Base-by-base conservation (phyloP, 164 flowering plant species). In the Magnolia sinica region DNA sequence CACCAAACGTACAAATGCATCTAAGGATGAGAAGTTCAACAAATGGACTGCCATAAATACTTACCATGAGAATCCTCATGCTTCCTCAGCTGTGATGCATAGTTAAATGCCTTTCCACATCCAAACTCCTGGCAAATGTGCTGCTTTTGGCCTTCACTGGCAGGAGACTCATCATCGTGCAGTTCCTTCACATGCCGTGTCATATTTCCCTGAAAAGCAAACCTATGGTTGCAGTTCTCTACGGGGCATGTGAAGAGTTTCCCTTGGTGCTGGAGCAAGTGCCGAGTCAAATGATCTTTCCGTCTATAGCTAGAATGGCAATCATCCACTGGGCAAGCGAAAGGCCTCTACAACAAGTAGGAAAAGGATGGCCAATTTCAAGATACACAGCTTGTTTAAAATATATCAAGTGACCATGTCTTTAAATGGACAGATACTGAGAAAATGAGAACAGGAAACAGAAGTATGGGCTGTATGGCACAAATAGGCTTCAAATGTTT, bases 41-140 rank as follows among this genome's bases (percentile, higher is more conserved):
- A 37, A 37, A 37, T 37, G 6, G 45, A 37, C 45, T 37, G 45
- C 45, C 45, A 37, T 37, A 55, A 51, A 27, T 73, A 85, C 89
- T 81, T 82, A 78, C 99, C 97, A 87, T 94, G 99, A 22, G 98
- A 91, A 11, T 87, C 91, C 74, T 84, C 90, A 79, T 96, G 98
- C 72, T 87, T 90, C 76, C 73, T 86, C 79, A 94, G 70, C 81
- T 73, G 86, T 29, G 96, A 96, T 7, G 85, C 85, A 87, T 59
- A 91, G 66, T 81, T 86, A 74, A 96, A 96, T 45, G 72, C 87
- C 84, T 94, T 94, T 10, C 93, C 95, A 79, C 99, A 96, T 22
- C 91, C 95, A 72, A 11, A 8, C 79, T 91, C 96, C 27, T 50
- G 85, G 81, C 99, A 96, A 14, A 86, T 79, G 79, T 83, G 77